Conservation (phyloP, 768 basidiomycete genomes). For the Trametes elegans region DNA sequence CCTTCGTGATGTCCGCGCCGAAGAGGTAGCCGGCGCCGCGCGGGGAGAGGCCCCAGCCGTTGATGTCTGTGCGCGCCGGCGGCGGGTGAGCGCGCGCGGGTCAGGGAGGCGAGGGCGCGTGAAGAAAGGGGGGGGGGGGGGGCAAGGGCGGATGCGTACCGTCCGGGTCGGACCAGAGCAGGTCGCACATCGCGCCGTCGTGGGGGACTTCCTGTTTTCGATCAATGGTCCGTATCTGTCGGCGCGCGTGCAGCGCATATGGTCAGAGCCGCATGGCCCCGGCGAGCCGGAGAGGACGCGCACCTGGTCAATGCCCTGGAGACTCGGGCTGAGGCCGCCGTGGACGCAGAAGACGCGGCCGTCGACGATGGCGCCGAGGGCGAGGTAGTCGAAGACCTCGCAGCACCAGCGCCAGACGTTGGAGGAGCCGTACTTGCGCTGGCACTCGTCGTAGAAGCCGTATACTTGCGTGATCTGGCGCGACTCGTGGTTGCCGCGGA, state of each 20-base stretch:
- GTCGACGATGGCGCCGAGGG: slow-evolving; percentile 94
- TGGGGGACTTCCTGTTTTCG: slow-evolving; percentile 97
- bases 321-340: slow-evolving; percentile 89
- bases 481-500: slow-evolving; percentile 97
- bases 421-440: slow-evolving; percentile 88
- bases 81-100: not conserved
- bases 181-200: slow-evolving; percentile 97
- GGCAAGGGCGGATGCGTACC: slow-evolving; percentile 44
- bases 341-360: slow-evolving; percentile 97
- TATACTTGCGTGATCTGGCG: slow-evolving; percentile 97
- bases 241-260: not conserved
- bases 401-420: slow-evolving; percentile 99
- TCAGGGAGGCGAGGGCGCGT: too few relatives aligned
- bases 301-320: slow-evolving; percentile 88
- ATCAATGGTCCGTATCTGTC: slow-evolving; percentile 89
- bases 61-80: slow-evolving; percentile 57
- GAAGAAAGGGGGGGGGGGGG: not conserved
- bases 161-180: slow-evolving; percentile 99
- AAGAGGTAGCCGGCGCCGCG: slow-evolving; percentile 96
- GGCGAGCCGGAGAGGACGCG: not conserved
- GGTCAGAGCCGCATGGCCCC: slow-evolving; percentile 1
- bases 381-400: slow-evolving; percentile 97
- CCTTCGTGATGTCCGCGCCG: slow-evolving; percentile 86
- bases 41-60: slow-evolving; percentile 96
- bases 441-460: slow-evolving; percentile 95